A percentile compares a stretch with the other conserved stretches of the same genome.
Conservation (phyloP, 2,329 filamentous ascomycete genomes). For the Venturia nashicola region DNA sequence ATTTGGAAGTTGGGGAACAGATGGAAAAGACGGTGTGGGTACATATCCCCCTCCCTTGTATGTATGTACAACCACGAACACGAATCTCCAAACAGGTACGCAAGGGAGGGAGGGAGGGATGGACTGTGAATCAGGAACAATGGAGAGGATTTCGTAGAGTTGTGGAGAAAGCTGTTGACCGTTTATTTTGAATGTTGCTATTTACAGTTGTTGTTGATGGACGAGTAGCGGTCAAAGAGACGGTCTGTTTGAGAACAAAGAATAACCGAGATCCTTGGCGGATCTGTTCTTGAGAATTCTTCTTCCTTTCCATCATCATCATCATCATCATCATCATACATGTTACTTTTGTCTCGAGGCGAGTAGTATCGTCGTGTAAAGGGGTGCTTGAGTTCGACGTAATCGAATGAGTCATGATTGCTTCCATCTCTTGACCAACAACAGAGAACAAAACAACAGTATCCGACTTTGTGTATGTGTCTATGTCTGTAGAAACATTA, state of each 20-base stretch:
- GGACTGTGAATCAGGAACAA: too few relatives aligned
- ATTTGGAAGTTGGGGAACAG: background rate
- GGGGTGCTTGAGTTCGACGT: background rate
- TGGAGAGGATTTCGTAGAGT: too few relatives aligned
- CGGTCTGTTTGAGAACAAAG: background rate
- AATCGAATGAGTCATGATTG: background rate
- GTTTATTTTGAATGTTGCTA: too few relatives aligned
- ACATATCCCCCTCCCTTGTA: background rate
- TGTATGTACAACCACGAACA: background rate
- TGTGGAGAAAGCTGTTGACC: too few relatives aligned
- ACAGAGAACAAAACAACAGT: background rate
- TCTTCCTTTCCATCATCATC: too few relatives aligned
- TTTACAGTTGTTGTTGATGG: too few relatives aligned
- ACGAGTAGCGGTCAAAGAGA: background rate
- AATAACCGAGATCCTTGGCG: background rate
- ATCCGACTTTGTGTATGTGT: background rate
- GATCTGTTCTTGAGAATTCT: too few relatives aligned
- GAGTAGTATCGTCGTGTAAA: background rate
- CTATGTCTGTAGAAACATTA: constrained; percentile 2
- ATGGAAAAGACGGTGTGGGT: background rate
- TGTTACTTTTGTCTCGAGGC: background rate
- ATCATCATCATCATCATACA: background rate
- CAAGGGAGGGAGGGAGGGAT: too few relatives aligned
- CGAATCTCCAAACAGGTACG: too few relatives aligned
- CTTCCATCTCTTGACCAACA: background rate